These are phyloP conservation scores for Hypholoma fasciculare DNA, from an alignment of 768 basidiomycete species.

Conservation along the genomic window DNA sequence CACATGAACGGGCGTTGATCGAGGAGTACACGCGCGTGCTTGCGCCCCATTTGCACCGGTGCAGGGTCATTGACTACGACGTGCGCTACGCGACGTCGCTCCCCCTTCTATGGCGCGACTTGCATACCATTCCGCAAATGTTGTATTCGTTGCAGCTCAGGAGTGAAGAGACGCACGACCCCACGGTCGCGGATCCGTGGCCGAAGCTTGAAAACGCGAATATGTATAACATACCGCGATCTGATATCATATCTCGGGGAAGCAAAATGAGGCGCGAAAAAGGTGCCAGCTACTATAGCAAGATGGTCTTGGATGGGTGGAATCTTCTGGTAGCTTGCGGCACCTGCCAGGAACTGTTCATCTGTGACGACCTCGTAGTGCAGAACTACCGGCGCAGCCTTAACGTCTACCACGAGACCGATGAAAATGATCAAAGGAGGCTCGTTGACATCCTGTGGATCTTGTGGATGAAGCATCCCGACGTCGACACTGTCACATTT, in stretches of 20 bases:
- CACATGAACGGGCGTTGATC: background rate
- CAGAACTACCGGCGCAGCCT: background rate
- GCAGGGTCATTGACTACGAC: slow-evolving; percentile 1
- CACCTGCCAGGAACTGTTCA: background rate
- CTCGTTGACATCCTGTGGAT: too few species aligned
- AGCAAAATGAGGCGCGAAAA: too few species aligned
- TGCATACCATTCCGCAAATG: background rate
- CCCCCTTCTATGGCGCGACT: background rate
- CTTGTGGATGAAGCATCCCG: too few species aligned
- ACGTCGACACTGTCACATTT: too few species aligned
- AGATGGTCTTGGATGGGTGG: background rate
- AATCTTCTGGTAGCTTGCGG: slow-evolving; percentile 1
- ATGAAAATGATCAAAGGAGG: background rate
- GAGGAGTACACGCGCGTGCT: slow-evolving; percentile 2
- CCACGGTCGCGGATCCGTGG: background rate
- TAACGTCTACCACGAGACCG: background rate
- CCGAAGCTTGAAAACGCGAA: background rate
- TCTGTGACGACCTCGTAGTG: background rate
- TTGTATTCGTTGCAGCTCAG: background rate
- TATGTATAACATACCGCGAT: background rate
- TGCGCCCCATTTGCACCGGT: slow-evolving; percentile 6
- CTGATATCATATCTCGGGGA: too few species aligned
- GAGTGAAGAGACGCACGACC: slow-evolving; percentile 3
- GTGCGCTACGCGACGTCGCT: slow-evolving; percentile 1
- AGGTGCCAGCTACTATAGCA: too few species aligned